Percentiles rank a stretch among this genome's conserved stretches.
Conservation (phyloP, 371 early-diverging fungal genomes). For the Funneliformis caledonium region DNA sequence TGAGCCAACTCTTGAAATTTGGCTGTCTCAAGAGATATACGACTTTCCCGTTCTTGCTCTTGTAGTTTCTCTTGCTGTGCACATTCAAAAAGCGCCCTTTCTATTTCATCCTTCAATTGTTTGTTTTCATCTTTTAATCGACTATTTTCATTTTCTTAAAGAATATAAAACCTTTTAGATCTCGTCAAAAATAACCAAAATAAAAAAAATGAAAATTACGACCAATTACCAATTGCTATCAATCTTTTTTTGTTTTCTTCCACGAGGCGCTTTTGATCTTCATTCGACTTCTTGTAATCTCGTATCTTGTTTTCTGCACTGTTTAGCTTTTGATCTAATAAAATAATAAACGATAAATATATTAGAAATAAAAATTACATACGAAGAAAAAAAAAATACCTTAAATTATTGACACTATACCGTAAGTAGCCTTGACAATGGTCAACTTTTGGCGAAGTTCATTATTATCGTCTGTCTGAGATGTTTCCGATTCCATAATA, state of each 20-base stretch:
- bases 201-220: neutral
- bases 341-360: neutral
- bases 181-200: neutral
- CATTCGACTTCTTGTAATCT: neutral
- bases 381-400: neutral
- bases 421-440: neutral
- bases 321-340: neutral
- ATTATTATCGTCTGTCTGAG: neutral
- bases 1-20: neutral
- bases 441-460: neutral
- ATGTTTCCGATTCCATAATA: neutral
- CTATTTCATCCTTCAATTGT: neutral
- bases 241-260: neutral
- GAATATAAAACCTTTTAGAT: neutral
- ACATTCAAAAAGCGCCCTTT: neutral
- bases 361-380: neutral
- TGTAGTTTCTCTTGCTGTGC: neutral
- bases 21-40: neutral
- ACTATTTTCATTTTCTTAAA: neutral
- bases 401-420: neutral
- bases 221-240: neutral
- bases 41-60: slow-evolving; percentile 1
- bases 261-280: neutral
- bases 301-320: neutral
- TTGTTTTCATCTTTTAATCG: too few species aligned